A percentile compares a stretch with the other conserved stretches of the same genome.
Conservation (phyloP, 139 green algal genomes). For the Auxenochlorella protothecoides region DNA sequence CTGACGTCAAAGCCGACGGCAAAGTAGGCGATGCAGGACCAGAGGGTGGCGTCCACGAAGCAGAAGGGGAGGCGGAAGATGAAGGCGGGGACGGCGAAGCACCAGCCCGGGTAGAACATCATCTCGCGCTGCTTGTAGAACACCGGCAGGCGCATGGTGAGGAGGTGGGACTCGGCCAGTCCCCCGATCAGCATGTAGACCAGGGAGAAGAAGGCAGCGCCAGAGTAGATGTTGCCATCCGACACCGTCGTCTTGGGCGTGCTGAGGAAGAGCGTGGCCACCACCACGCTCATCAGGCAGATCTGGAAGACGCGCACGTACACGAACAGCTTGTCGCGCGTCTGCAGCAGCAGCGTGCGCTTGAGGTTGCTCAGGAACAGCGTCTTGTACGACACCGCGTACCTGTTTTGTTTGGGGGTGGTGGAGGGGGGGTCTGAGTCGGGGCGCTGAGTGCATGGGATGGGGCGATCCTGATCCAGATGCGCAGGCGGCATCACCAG, state of each 20-base stretch:
- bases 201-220: constrained; percentile 6
- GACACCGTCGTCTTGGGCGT: neutral
- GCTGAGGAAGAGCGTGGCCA: constrained; percentile 6
- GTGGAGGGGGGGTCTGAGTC: neutral
- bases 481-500: too few relatives aligned
- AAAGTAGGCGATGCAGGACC: constrained; percentile 19
- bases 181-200: constrained; percentile 9
- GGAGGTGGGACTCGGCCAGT: constrained; percentile 19
- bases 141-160: constrained; percentile 14
- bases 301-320: constrained; percentile 19
- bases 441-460: neutral
- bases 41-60: constrained; percentile 19
- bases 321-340: constrained; percentile 10
- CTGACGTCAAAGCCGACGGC: constrained; percentile 21
- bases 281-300: constrained; percentile 10
- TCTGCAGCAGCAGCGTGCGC: constrained; percentile 4
- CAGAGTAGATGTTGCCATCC: constrained; percentile 17
- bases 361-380: constrained; percentile 1
- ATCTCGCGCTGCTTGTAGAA: constrained; percentile 31
- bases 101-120: constrained; percentile 21
- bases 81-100: constrained; percentile 23
- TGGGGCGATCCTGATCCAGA: too few relatives aligned
- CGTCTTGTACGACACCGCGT: neutral
- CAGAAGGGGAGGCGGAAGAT: constrained; percentile 27
- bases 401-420: constrained; percentile 1